Evolutionary conservation across 805 yeast genomes (phyloP).

Genomic region (Barnettozyma sp.): DNA sequence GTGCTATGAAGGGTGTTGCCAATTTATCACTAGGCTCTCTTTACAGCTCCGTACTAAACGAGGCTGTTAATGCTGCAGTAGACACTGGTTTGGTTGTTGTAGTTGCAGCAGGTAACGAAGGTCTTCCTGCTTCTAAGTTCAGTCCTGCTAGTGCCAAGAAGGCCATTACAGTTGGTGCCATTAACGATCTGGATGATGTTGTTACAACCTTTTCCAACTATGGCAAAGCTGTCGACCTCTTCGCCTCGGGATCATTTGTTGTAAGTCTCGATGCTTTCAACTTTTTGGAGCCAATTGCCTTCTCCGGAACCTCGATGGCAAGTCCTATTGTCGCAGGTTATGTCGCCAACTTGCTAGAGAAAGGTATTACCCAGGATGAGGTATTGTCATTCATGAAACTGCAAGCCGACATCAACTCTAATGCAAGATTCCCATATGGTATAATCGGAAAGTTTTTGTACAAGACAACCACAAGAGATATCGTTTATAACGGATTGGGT

Average conservation of each 20-base stretch:
- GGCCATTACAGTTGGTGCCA: constrained; percentile 82
- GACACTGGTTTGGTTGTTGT: constrained; percentile 63
- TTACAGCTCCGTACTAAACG: constrained; percentile 55
- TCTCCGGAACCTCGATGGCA: constrained; percentile 81
- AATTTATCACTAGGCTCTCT: constrained; percentile 78
- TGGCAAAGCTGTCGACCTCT: constrained; percentile 80
- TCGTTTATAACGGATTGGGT: constrained; percentile 12
- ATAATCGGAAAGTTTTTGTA: constrained; percentile 4
- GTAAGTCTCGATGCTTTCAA: constrained; percentile 40
- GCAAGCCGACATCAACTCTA: constrained; percentile 28
- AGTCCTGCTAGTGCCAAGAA: constrained; percentile 77
- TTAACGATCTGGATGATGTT: constrained; percentile 61
- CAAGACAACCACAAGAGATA: constrained; percentile 6
- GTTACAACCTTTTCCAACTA: constrained; percentile 78
- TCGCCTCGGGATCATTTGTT: constrained; percentile 73
- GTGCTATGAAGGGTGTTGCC: constrained; percentile 48
- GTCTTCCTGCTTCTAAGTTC: constrained; percentile 62
- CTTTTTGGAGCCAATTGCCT: constrained; percentile 19
- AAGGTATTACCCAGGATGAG: constrained; percentile 38
- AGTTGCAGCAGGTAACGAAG: constrained; percentile 84
- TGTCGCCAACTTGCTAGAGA: constrained; percentile 47
- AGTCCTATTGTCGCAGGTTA: constrained; percentile 66
- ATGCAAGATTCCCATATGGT: constrained; percentile 36
- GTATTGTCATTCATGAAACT: constrained; percentile 23
- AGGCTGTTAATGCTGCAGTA: constrained; percentile 69